Evolutionary conservation across 805 yeast species (phyloP), one percentile per base, ranked within the genome.

Genomic region (Schwanniomyces yamadae): DNA sequence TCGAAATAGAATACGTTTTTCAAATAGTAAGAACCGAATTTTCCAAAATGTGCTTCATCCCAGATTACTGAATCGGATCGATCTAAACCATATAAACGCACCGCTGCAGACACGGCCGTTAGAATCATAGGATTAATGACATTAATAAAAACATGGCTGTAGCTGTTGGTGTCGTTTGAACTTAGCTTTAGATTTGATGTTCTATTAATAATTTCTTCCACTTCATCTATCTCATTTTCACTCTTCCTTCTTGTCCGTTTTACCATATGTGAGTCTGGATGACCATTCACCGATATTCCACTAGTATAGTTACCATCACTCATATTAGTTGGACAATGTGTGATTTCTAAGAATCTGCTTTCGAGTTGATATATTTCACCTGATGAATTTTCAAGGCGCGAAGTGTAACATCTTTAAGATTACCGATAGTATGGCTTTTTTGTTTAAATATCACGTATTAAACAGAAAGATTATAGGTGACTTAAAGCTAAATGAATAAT

Each of bases 31-130:
- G 96, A 82, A 21, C 97, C 98, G 59, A 91, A 91, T 59, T 91
- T 93, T 34, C 97, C 99, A 61, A 91, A 91, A 67, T 90, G 96
- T 26, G 96, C 97, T 59, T 89, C 97, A 64, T 89, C 97, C 97
- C 97, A 90, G 16, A 93, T 93, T 20, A 93, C 97, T 37, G 75
- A 71, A 38, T 75, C 70, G 42, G 87, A 84, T 38, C 74, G 69
- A 36, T 85, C 84, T 48, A 91, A 83, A 43, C 74, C 69, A 65
- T 85, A 81, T 59, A 89, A 77, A 49, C 98, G 77, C 27, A 87
- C 73, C 43, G 48, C 44, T 6, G 63, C 63, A 4, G 72, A 60
- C 19, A 61, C 28, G 19, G 56, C 52, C 11, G 73, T 66, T 44
- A 68, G 55, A 10, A 62, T 39, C 15, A 67, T 41, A 4, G 72